Evolutionary conservation across 2,329 filamentous ascomycete genomes (phyloP).

Genomic region (Diaporthe vexans): DNA sequence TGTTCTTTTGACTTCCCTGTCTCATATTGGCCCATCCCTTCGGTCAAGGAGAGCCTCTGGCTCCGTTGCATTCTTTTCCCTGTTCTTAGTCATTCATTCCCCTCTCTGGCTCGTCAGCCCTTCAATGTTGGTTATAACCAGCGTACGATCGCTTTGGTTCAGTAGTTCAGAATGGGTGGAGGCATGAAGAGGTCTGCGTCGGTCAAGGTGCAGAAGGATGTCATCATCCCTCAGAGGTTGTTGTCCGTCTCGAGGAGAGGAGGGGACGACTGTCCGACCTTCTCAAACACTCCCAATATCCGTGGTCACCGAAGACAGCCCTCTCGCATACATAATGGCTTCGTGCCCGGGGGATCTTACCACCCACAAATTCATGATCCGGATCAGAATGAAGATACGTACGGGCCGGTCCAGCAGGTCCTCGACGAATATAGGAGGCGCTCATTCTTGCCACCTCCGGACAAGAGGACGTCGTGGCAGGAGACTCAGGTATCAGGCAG

Average conservation of each 20-base stretch:
- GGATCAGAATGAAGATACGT: slow-evolving; percentile 1
- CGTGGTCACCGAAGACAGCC: slow-evolving; percentile 27
- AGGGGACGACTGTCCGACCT: neutral
- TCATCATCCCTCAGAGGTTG: slow-evolving; percentile 29
- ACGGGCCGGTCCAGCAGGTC: slow-evolving; percentile 17
- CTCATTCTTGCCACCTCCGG: slow-evolving; percentile 5
- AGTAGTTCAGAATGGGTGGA: slow-evolving; percentile 24
- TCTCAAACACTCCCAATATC: slow-evolving; percentile 14
- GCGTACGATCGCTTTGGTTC: slow-evolving; percentile 4
- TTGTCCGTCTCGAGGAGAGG: slow-evolving; percentile 31
- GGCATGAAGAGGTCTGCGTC: slow-evolving; percentile 33
- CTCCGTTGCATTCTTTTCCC: slow-evolving; percentile 14
- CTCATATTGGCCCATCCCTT: slow-evolving; percentile 27
- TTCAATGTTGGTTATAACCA: neutral
- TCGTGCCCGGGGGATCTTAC: slow-evolving; percentile 24
- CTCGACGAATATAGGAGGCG: slow-evolving; percentile 29
- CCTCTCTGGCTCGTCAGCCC: slow-evolving; percentile 6
- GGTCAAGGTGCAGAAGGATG: slow-evolving; percentile 34
- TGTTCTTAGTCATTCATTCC: slow-evolving; percentile 8
- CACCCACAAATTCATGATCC: neutral
- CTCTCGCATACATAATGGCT: slow-evolving; percentile 11
- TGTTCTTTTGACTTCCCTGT: neutral
- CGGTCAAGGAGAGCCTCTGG: slow-evolving; percentile 19
- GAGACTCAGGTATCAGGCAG: neutral
- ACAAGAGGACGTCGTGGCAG: slow-evolving; percentile 26